Evolutionary conservation across 371 early-diverging fungal species (phyloP), one percentile per base, ranked within the genome.

Genomic region (Circinella umbellata): DNA sequence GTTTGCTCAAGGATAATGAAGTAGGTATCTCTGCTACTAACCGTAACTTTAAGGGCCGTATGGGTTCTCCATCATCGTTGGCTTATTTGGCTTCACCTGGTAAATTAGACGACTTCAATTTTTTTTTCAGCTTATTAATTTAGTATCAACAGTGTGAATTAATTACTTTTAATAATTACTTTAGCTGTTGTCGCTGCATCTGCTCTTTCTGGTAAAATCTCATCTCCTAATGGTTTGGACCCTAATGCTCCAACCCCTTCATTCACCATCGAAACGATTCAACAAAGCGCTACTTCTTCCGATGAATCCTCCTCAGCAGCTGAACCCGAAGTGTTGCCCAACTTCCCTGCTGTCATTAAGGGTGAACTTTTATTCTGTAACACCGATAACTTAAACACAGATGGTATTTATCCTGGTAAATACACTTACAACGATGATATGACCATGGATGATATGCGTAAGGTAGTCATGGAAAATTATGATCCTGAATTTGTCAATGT

Each of bases 21-120:
- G 94, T 97, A 4, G 97, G 97, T 61, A 97, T 98, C 53, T 96
- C 96, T 34, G 97, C 98, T 17, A 97, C 98, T 39, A 98, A 98
- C 80, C 90, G 98, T 60, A 98, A 98, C 81, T 98, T 94, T 80
- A 97, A 97, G 86, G 98, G 98, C 47, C 91, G 98, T 46, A 98
- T 98, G 98, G 98, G 98, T 42, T 94, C 95, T 0, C 94, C 93
- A 38, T 87, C 80, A 39, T 95, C 98, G 0, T 83, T 90, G 53
- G 95, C 96, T 1, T 98, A 97, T 72, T 86, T 98, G 61, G 93
- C 97, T 1, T 95, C 96, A 0, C 98, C 98, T 14, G 76, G 73
- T 77, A 76, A 68, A n/a, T n/a, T n/a, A n/a, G n/a, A n/a, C n/a
- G n/a, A n/a, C n/a, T n/a, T n/a, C n/a, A n/a, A n/a, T n/a, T 27